phyloP scores from a whole-genome alignment of 2,329 filamentous ascomycete species.

The Periconia sp. region DNA sequence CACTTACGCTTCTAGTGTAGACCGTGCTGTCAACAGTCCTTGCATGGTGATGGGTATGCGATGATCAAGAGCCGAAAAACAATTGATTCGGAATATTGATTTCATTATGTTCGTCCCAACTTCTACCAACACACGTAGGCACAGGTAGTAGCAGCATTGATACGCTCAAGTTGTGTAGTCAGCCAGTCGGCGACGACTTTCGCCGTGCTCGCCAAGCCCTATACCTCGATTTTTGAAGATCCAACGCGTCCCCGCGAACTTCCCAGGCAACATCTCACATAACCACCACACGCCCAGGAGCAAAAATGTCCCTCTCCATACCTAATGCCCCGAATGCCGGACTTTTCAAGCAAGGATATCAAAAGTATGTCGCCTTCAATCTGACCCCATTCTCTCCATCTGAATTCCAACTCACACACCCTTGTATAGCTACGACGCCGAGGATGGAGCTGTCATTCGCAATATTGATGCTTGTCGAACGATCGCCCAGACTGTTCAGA shows the following conservation, averaged over 20 bases:
- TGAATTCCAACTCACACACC: constrained; percentile 35
- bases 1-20: too few species aligned
- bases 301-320: constrained; percentile 89
- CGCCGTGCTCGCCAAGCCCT: constrained; percentile 18
- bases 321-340: constrained; percentile 89
- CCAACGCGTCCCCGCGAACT: constrained; percentile 33
- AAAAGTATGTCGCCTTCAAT: constrained; percentile 66
- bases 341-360: constrained; percentile 95
- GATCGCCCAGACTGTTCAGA: constrained; percentile 94
- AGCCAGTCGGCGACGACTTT: constrained; percentile 14
- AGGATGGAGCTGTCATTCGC: constrained; percentile 97
- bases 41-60: too few species aligned
- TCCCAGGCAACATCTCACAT: constrained; percentile 32
- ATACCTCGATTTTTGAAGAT: constrained; percentile 13
- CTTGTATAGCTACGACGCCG: constrained; percentile 81
- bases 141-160: too few species aligned
- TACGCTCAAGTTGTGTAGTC: too few species aligned
- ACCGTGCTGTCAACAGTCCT: too few species aligned
- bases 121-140: background rate
- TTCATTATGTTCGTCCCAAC: background rate
- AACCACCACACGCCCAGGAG: constrained; percentile 24
- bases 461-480: constrained; percentile 98
- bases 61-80: too few species aligned
- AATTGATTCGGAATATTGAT: too few species aligned
- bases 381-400: constrained; percentile 18